Evolutionary conservation across 768 basidiomycete genomes (phyloP).

Genomic region (Lactifluus pinguis): DNA sequence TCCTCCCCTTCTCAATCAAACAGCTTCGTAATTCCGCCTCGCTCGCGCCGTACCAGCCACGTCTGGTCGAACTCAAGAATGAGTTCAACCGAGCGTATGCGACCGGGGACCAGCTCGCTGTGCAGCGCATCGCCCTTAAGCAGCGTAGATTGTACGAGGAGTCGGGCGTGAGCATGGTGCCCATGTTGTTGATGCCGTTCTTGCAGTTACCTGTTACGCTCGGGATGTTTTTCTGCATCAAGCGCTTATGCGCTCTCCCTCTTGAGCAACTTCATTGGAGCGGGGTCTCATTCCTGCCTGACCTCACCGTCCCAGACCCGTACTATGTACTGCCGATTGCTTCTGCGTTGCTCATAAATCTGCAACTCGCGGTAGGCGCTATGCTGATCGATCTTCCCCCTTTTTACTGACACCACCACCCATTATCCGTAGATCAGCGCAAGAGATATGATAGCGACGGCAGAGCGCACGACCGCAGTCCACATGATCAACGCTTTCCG

Average conservation of each 20-base stretch:
- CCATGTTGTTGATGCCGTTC: conserved; percentile 47
- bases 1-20: conserved; percentile 53
- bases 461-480: conserved; percentile 11
- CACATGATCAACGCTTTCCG: conserved; percentile 20
- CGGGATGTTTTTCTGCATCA: conserved; percentile 76
- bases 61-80: conserved; percentile 45
- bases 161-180: conserved; percentile 53
- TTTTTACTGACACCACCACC: not conserved
- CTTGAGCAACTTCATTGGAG: conserved; percentile 68
- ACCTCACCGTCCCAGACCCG: conserved; percentile 74
- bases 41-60: conserved; percentile 49
- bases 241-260: conserved; percentile 59
- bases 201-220: conserved; percentile 71
- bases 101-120: conserved; percentile 31
- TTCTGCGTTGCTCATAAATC: conserved; percentile 49
- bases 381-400: not conserved
- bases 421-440: conserved; percentile 41
- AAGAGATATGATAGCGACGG: conserved; percentile 34
- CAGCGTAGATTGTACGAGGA: conserved; percentile 48
- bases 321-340: conserved; percentile 61
- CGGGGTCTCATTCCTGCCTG: conserved; percentile 63
- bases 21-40: conserved; percentile 49
- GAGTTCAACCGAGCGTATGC: conserved; percentile 32
- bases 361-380: conserved; percentile 55
- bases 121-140: conserved; percentile 37